A percentile compares a stretch with the other conserved stretches of the same genome.
These are phyloP conservation scores for Eucalyptus brandiana DNA, from an alignment of 345 rosid species.

Conservation along the genomic window DNA sequence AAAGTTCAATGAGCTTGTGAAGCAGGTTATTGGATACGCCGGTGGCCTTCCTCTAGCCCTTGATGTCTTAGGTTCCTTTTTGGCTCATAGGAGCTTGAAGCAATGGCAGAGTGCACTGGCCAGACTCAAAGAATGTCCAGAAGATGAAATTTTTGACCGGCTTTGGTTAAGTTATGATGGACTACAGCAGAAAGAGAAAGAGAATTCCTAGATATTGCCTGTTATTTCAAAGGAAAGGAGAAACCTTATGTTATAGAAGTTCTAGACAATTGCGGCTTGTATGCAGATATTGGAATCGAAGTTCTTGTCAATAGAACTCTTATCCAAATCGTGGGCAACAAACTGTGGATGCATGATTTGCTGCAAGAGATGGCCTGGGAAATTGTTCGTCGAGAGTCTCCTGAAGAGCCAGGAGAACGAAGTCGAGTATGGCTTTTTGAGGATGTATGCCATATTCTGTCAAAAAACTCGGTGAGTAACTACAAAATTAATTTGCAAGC, in stretches of 20 bases:
- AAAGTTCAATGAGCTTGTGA: background rate
- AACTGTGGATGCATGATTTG: background rate
- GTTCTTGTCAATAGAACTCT: background rate
- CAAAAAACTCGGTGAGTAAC: background rate
- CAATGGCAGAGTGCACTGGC: background rate
- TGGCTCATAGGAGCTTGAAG: background rate
- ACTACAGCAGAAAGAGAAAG: background rate
- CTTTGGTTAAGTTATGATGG: background rate
- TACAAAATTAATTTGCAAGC: background rate
- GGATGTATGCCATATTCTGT: background rate
- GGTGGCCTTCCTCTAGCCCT: background rate
- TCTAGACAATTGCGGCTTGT: background rate
- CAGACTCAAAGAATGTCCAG: background rate
- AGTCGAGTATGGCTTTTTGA: background rate
- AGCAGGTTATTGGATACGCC: background rate
- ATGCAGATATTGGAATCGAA: background rate
- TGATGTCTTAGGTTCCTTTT: background rate
- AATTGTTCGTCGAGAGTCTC: background rate
- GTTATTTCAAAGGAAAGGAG: background rate
- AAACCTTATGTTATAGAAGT: background rate
- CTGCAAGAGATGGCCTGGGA: background rate
- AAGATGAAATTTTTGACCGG: background rate
- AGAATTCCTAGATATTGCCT: background rate
- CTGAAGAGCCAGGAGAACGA: background rate
- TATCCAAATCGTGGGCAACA: background rate